These are phyloP conservation scores for Gossypium lobatum DNA, from an alignment of 441 rosid genomes.

Conservation along the genomic window DNA sequence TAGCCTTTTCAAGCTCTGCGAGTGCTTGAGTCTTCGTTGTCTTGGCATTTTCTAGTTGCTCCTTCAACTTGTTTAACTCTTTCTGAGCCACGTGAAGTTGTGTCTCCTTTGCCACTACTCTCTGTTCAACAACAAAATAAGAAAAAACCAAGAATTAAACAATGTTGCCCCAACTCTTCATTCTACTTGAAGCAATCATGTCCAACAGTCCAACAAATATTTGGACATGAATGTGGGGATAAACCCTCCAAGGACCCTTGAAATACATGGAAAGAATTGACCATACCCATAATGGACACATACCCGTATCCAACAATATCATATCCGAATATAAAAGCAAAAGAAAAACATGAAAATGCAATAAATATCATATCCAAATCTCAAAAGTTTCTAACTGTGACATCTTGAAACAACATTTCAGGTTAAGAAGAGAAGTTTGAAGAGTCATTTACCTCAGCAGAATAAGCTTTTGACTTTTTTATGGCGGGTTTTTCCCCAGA, in stretches of 20 bases:
- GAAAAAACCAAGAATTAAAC: conserved; percentile 1
- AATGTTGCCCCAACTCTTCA: background rate
- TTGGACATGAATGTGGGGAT: background rate
- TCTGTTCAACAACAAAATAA: conserved; percentile 29
- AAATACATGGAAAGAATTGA: background rate
- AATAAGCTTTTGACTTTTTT: conserved; percentile 61
- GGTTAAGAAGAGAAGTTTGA: background rate
- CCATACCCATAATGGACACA: background rate
- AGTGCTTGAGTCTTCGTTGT: conserved; percentile 60
- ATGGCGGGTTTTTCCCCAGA: conserved; percentile 69
- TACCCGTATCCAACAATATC: background rate
- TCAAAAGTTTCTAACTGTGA: background rate
- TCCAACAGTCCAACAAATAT: background rate
- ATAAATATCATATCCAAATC: conserved; percentile 4
- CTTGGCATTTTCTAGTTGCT: conserved; percentile 71
- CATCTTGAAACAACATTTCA: background rate
- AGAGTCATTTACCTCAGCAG: conserved; percentile 63
- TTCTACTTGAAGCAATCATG: background rate
- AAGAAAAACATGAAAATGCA: background rate
- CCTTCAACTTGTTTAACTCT: conserved; percentile 70
- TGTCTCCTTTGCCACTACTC: conserved; percentile 71
- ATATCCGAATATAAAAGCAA: background rate
- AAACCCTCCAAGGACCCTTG: background rate
- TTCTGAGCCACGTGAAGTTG: conserved; percentile 82
- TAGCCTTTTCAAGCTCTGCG: conserved; percentile 68